Conservation (phyloP, 2,329 filamentous ascomycete genomes). For the Ceratocystis albifundus region DNA sequence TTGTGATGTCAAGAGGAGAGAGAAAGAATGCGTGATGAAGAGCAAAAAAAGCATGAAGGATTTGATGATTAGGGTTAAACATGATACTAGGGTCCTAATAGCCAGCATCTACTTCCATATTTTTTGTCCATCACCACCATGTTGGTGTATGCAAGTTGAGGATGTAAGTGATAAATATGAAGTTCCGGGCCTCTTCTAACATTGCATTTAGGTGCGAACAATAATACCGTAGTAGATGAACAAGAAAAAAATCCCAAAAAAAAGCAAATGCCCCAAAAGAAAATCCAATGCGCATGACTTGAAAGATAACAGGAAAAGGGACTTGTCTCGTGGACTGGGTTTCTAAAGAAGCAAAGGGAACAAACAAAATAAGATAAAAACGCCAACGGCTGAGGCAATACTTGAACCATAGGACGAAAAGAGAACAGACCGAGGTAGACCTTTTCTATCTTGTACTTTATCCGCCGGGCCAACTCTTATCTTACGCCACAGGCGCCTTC, state of each 20-base stretch:
- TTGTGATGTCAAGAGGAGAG: background rate
- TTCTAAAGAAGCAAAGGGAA: too few species aligned
- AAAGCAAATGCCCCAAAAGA: slow-evolving; percentile 15
- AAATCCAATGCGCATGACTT: slow-evolving; percentile 11
- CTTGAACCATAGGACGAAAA: too few species aligned
- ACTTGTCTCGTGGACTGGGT: background rate
- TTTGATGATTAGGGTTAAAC: background rate
- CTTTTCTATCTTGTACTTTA: too few species aligned
- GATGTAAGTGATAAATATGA: background rate
- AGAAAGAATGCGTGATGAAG: background rate
- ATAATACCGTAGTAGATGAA: slow-evolving; percentile 12
- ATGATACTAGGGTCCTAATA: background rate
- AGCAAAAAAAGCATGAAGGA: background rate
- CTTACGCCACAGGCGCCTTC: slow-evolving; percentile 29
- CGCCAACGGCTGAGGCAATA: too few species aligned
- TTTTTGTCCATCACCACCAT: too few species aligned
- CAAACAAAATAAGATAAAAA: too few species aligned
- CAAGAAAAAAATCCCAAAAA: slow-evolving; percentile 14
- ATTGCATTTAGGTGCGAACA: background rate
- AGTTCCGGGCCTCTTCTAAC: background rate
- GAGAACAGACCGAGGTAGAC: too few species aligned
- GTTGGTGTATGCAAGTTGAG: too few species aligned
- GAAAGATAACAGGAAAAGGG: background rate
- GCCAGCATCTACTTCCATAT: background rate
- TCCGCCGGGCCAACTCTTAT: background rate